Base-by-base conservation (phyloP, 1,284 basidiomycete genomes). In the Papiliotrema flavescens region DNA sequence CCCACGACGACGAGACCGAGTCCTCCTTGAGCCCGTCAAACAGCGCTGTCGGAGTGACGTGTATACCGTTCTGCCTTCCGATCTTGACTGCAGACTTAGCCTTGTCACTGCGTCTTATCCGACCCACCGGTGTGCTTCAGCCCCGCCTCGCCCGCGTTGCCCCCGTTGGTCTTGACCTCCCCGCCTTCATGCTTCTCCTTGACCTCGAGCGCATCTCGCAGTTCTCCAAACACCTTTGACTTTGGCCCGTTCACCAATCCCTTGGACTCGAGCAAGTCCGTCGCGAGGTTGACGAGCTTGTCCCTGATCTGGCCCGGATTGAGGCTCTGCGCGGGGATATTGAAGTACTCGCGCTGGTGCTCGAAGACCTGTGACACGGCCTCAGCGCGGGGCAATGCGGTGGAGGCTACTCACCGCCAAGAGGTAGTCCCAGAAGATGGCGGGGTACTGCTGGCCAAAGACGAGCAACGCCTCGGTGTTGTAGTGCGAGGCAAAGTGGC, bases 11-110 rank as follows among this genome's bases (percentile, higher is more conserved):
- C 3, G 87, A 90, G 44, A 96, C 82, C 56, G 88, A 85, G 46
- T 79, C 82, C 20, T 85, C 88, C 54, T 92, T 74, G 34, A 98
- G 78, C 7, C 94, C 94, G 68, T 93, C 87, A 84, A 87, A 90
- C 2, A 92, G 77, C 0, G 84, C 87, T 9, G 91, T 91, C 2
- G 93, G 92, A 1, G 91, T 94, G 49, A 95, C 90, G 65, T 96
- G 93, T 50, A 96, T 85, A 5, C 89, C 81, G 63, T 96, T 96
- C 80, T 96, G 93, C 59, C 93, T 81, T 6, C 89, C 85, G 70
- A 88, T 86, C 77, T 95, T 95, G 79, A 92, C 73, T 76, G 63
- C 37, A 39, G 6, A 15, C 34, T 58, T 55, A 60, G 51, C 48
- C 3, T n/a, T 26, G 20, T 17, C 7, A 5, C 39, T 40, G 15